phyloP scores from a whole-genome alignment of 164 flowering plant genomes.

The Tinospora cordifolia region DNA sequence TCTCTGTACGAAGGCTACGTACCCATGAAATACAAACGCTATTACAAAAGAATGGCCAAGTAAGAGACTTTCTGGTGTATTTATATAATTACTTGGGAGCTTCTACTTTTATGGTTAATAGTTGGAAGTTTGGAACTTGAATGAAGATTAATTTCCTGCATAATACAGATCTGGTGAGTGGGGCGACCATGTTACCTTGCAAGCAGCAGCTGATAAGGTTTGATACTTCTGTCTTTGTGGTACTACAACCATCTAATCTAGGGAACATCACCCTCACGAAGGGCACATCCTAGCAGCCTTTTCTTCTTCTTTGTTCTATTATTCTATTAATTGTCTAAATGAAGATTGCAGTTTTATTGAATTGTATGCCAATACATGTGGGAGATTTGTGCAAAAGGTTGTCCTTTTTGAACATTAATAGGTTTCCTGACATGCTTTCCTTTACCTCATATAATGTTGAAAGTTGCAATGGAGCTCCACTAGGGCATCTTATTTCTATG shows the following conservation, averaged over 20 bases:
- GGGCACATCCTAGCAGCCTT: too few relatives aligned
- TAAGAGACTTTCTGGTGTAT: conserved; percentile 13
- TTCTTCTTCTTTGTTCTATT: neutral
- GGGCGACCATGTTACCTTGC: conserved; percentile 93
- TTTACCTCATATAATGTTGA: neutral
- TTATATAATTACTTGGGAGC: neutral
- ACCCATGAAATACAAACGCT: conserved; percentile 66
- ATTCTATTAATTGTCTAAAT: too few relatives aligned
- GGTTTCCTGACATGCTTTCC: neutral
- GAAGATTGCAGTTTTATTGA: neutral
- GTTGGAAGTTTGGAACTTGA: conserved; percentile 4
- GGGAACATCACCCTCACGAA: too few relatives aligned
- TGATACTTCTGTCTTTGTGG: neutral
- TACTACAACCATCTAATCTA: too few relatives aligned
- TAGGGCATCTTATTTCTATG: neutral
- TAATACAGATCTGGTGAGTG: conserved; percentile 74
- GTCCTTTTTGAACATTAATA: neutral
- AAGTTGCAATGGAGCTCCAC: neutral
- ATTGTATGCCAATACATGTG: too few relatives aligned
- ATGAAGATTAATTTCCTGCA: conserved; percentile 13
- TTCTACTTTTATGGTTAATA: conserved; percentile 3
- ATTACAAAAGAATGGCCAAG: conserved; percentile 36
- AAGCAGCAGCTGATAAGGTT: conserved; percentile 94
- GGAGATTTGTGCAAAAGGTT: neutral
- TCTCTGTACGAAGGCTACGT: conserved; percentile 42